Evolutionary conservation across 1,284 basidiomycete genomes (phyloP), one percentile per base, ranked within the genome.

Genomic region (Ceratorhiza oryzae-sativae): DNA sequence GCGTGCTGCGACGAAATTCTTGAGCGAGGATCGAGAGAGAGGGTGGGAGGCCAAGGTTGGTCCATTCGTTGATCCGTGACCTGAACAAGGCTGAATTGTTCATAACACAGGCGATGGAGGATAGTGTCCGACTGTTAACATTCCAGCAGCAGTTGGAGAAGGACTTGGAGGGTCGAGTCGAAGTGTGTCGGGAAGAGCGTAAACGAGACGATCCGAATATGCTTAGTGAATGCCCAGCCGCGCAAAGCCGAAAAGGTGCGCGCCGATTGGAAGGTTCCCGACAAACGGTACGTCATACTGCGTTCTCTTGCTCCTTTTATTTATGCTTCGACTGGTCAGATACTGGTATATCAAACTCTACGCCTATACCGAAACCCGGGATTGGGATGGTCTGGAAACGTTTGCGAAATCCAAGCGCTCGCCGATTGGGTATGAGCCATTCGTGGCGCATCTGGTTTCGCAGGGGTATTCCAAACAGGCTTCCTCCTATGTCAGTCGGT

Each of bases 391-490:
- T 0, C 84, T 98, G 5, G 94, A 97, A 71, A 78, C 84, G 0
- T 96, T 97, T 78, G 87, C 94, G 0, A 91, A 89, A 76, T 90
- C 89, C 53, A 95, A 90, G 80, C 88, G 93, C 76, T 94, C 92
- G 79, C 96, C 97, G 0, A 97, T 98, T 74, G 97, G 97, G 2
- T 98, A 96, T 78, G 94, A 97, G 79, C 88, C 92, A 0, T 97
- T 97, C 79, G 95, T 97, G 20, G 88, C 87, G 60, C 88, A 94
- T 79, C 84, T 94, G 39, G 85, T 93, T 23, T 84, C 87, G 61
- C 87, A 88, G 65, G 91, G 90, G 0, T 86, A 93, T 77, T 77
- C 83, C 3, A 90, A 87, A 73, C 90, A 96, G 77, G 95, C 93
- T 0, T 82, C 87, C 0, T 75, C 82, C 3, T 97, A 90, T 78